Conservation (phyloP, 2,329 filamentous ascomycete genomes). For the Fusarium nelsonii region DNA sequence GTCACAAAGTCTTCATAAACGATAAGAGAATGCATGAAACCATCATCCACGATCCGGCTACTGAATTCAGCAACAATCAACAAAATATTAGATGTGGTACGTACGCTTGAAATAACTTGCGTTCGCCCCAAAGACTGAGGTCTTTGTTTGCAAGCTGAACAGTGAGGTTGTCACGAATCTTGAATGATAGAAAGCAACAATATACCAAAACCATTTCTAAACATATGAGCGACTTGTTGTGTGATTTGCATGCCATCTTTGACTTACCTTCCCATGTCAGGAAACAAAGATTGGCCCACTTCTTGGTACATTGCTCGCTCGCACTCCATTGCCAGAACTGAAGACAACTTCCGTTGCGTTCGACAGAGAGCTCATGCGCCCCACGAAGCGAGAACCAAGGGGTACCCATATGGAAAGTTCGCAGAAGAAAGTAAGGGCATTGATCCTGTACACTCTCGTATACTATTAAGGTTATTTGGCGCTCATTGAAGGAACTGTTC, state of each 20-base stretch:
- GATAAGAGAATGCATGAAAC: constrained; percentile 64
- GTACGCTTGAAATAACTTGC: constrained; percentile 68
- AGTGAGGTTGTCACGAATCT: constrained; percentile 62
- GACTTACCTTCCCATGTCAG: constrained; percentile 70
- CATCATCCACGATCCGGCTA: constrained; percentile 69
- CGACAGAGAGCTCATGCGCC: constrained; percentile 67
- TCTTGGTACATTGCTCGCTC: constrained; percentile 57
- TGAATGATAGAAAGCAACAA: constrained; percentile 68
- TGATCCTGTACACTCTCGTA: constrained; percentile 60
- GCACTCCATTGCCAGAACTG: constrained; percentile 66
- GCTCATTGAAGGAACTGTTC: constrained; percentile 67
- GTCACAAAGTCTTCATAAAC: constrained; percentile 66
- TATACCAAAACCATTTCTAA: constrained; percentile 71
- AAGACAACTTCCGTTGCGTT: constrained; percentile 62
- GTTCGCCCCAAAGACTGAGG: constrained; percentile 62
- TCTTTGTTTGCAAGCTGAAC: constrained; percentile 60
- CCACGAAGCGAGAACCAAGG: constrained; percentile 64
- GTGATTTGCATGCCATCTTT: too few species aligned
- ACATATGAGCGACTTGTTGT: constrained; percentile 16
- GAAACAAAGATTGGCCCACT: constrained; percentile 69
- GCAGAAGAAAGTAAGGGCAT: constrained; percentile 62
- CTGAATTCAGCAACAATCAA: constrained; percentile 14
- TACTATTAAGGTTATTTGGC: constrained; percentile 65
- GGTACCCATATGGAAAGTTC: constrained; percentile 55
- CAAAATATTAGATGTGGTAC: constrained; percentile 36